Percentiles rank a stretch among this genome's conserved stretches.
These are phyloP conservation scores for Tetradesmus obliquus DNA, from an alignment of 139 green algal species.

Conservation along the genomic window DNA sequence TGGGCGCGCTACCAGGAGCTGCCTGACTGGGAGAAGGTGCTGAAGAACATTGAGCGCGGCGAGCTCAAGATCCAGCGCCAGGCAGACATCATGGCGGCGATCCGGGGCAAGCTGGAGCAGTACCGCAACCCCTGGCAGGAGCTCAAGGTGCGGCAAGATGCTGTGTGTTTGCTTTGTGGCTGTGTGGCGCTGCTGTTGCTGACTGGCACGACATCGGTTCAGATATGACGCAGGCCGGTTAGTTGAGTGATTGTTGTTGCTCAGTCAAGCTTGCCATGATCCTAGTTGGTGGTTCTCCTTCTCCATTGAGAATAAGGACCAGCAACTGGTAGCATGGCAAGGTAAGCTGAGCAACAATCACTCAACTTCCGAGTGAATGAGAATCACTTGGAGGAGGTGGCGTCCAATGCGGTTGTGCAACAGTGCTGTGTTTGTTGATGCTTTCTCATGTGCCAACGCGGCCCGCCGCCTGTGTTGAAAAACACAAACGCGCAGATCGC, in stretches of 20 bases:
- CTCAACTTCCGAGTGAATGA: too few species aligned
- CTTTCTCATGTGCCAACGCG: neutral
- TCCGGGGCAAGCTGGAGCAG: constrained; percentile 91
- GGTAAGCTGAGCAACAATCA: too few species aligned
- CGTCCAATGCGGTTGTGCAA: neutral
- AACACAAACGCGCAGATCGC: constrained; percentile 67
- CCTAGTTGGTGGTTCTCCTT: too few species aligned
- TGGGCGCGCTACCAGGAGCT: constrained; percentile 86
- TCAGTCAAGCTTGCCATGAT: too few species aligned
- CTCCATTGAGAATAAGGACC: too few species aligned
- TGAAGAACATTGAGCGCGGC: constrained; percentile 97
- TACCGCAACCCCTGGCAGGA: constrained; percentile 98
- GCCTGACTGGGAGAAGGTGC: constrained; percentile 86
- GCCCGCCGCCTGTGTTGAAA: neutral
- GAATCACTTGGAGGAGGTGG: too few species aligned
- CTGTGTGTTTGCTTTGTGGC: neutral
- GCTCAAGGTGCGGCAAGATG: constrained; percentile 64
- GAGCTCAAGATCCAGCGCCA: constrained; percentile 93
- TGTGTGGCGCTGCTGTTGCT: too few species aligned
- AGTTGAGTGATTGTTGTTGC: too few species aligned
- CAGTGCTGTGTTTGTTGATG: constrained; percentile 1
- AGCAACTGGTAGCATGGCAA: too few species aligned
- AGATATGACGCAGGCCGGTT: too few species aligned
- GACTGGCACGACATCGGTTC: too few species aligned
- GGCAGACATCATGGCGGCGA: constrained; percentile 90